phyloP scores from a whole-genome alignment of 345 rosid species.

The Ceriops decandra region DNA sequence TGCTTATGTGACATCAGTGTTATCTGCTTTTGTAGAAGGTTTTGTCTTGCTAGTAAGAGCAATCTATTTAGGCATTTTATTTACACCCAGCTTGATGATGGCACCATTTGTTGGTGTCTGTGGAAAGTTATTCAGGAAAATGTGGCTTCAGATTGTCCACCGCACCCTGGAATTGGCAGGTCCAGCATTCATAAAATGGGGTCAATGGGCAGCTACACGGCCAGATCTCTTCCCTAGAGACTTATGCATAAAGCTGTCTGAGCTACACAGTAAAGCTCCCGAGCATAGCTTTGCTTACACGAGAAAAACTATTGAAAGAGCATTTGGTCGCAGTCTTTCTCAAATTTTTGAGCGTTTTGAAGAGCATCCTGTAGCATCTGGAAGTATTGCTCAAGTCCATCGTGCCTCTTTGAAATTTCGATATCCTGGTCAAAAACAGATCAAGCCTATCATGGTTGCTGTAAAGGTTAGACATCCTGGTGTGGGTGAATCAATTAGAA shows the following conservation, averaged over 20 bases:
- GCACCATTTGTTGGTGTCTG: conserved; percentile 59
- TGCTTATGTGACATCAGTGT: conserved; percentile 45
- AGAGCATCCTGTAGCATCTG: conserved; percentile 91
- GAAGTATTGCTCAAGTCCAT: conserved; percentile 98
- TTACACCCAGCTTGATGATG: conserved; percentile 75
- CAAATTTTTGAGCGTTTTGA: conserved; percentile 88
- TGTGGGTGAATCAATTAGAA: conserved; percentile 84
- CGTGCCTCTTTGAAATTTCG: conserved; percentile 72
- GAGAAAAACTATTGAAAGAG: conserved; percentile 66
- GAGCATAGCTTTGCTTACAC: conserved; percentile 89
- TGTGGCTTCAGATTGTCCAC: conserved; percentile 68
- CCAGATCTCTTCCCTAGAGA: conserved; percentile 93
- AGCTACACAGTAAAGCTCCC: conserved; percentile 89
- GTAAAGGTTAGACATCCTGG: conserved; percentile 98
- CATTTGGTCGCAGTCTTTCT: conserved; percentile 84
- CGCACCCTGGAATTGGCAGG: conserved; percentile 80
- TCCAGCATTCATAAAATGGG: conserved; percentile 98
- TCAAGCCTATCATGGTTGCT: conserved; percentile 73
- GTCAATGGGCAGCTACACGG: conserved; percentile 98
- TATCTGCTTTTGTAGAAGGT: conserved; percentile 49
- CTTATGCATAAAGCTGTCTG: conserved; percentile 79
- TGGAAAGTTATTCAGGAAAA: conserved; percentile 56
- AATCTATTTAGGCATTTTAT: conserved; percentile 57
- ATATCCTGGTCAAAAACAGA: conserved; percentile 66
- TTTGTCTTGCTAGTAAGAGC: conserved; percentile 63